Evolutionary conservation across 2,329 filamentous ascomycete species (phyloP).

Genomic region (Aspergillus caelatus): DNA sequence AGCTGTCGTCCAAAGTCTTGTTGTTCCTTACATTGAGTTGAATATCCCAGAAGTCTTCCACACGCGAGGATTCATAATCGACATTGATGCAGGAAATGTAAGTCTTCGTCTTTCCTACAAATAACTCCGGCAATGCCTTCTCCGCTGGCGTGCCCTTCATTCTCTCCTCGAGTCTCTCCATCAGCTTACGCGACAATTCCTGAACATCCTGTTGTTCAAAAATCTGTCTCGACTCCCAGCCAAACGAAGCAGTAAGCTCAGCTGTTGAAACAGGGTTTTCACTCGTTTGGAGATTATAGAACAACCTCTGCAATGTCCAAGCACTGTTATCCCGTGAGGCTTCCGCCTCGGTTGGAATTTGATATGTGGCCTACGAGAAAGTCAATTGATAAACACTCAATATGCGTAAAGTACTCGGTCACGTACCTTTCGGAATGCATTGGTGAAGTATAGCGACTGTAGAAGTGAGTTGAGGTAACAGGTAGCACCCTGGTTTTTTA

Average conservation of each 20-base stretch:
- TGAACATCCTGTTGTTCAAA: conserved; percentile 99
- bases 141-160: conserved; percentile 97
- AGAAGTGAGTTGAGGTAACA: conserved; percentile 85
- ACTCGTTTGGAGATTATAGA: conserved; percentile 91
- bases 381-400: conserved; percentile 2
- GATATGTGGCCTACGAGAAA: conserved; percentile 75
- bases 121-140: conserved; percentile 85
- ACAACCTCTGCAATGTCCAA: conserved; percentile 88
- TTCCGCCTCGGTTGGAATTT: conserved; percentile 90
- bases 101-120: conserved; percentile 97
- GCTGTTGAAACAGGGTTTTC: conserved; percentile 82
- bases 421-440: conserved; percentile 85
- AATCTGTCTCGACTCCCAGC: conserved; percentile 96
- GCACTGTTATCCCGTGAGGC: conserved; percentile 83
- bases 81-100: conserved; percentile 99
- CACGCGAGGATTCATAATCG: conserved; percentile 90
- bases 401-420: background rate
- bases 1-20: conserved; percentile 89
- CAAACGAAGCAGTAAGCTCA: conserved; percentile 94
- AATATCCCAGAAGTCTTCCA: conserved; percentile 99
- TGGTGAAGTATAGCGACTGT: conserved; percentile 84
- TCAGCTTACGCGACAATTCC: conserved; percentile 91
- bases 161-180: conserved; percentile 94
- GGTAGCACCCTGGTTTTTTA: conserved; percentile 95
- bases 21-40: conserved; percentile 96